A percentile compares a stretch with the other conserved stretches of the same genome.
Evolutionary conservation across 495 filamentous ascomycete genomes (phyloP).

Genomic region (Rostrohypoxylon terebratum): DNA sequence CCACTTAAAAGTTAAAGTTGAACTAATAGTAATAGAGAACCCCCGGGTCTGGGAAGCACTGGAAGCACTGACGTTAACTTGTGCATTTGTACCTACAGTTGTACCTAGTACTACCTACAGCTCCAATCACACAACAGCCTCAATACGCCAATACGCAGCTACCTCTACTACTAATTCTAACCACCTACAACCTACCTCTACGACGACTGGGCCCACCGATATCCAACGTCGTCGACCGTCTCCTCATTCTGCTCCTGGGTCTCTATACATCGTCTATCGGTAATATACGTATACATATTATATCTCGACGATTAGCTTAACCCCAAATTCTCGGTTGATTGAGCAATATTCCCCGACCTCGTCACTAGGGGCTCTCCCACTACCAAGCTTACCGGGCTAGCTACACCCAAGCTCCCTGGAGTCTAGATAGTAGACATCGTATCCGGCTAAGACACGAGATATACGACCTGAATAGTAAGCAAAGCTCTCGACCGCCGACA

Average conservation of each 20-base stretch:
- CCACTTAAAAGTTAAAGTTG: slow-evolving; percentile 40
- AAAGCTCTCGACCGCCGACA: slow-evolving; percentile 26
- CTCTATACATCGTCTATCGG: background rate
- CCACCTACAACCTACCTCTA: slow-evolving; percentile 2
- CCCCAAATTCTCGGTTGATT: slow-evolving; percentile 8
- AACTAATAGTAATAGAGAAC: slow-evolving; percentile 31
- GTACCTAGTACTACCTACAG: slow-evolving; percentile 28
- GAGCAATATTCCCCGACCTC: slow-evolving; percentile 31
- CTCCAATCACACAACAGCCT: slow-evolving; percentile 32
- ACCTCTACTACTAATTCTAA: slow-evolving; percentile 4
- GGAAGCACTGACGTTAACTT: slow-evolving; percentile 37
- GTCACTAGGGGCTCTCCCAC: slow-evolving; percentile 25
- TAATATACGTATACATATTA: slow-evolving; percentile 4
- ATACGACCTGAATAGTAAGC: background rate
- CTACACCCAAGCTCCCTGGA: background rate
- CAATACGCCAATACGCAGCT: background rate
- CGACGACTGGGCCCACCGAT: background rate
- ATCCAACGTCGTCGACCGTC: background rate
- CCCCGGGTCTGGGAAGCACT: background rate
- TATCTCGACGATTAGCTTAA: slow-evolving; percentile 12
- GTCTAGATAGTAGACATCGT: too few relatives aligned
- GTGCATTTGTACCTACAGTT: slow-evolving; percentile 24
- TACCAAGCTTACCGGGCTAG: slow-evolving; percentile 4
- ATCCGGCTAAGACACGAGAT: background rate
- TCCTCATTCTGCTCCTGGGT: background rate